Evolutionary conservation across 306 rosid species (phyloP).

Genomic region (Dalbergia cochinchinensis): DNA sequence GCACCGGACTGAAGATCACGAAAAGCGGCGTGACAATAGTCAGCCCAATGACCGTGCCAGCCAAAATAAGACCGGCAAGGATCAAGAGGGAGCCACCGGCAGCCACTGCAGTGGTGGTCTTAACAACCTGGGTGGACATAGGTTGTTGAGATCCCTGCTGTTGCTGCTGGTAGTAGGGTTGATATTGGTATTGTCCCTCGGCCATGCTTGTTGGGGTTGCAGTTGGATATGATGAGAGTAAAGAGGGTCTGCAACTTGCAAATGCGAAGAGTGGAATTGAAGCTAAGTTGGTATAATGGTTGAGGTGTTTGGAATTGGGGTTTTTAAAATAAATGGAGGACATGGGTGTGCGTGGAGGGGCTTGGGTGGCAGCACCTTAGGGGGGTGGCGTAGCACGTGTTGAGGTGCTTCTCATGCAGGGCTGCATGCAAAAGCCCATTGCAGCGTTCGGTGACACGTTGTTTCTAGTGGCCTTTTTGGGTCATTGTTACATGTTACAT

Average conservation of each 20-base stretch:
- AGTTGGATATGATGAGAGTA: not conserved
- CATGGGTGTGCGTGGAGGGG: not conserved
- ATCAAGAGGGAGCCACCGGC: constrained; percentile 73
- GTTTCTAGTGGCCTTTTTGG: not conserved
- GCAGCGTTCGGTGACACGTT: constrained; percentile 53
- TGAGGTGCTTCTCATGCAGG: constrained; percentile 64
- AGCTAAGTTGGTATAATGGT: not conserved
- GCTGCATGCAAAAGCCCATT: constrained; percentile 56
- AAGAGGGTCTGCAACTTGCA: not conserved
- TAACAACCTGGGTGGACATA: constrained; percentile 55
- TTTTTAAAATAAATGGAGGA: constrained; percentile 35
- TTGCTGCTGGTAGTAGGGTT: not conserved
- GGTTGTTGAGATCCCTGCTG: constrained; percentile 32
- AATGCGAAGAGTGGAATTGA: not conserved
- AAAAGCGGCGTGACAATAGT: constrained; percentile 71
- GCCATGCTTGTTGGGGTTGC: constrained; percentile 50
- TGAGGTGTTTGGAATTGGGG: not conserved
- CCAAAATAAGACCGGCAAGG: constrained; percentile 60
- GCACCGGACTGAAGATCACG: constrained; percentile 86
- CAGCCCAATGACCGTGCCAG: constrained; percentile 64
- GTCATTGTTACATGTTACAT: not conserved
- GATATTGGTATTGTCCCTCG: constrained; percentile 45
- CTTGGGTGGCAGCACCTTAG: constrained; percentile 53
- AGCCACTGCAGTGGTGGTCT: constrained; percentile 69
- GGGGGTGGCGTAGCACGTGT: constrained; percentile 59